Evolutionary conservation across 305 asterid genomes (phyloP).

Genomic region (Solanum chacoense): DNA sequence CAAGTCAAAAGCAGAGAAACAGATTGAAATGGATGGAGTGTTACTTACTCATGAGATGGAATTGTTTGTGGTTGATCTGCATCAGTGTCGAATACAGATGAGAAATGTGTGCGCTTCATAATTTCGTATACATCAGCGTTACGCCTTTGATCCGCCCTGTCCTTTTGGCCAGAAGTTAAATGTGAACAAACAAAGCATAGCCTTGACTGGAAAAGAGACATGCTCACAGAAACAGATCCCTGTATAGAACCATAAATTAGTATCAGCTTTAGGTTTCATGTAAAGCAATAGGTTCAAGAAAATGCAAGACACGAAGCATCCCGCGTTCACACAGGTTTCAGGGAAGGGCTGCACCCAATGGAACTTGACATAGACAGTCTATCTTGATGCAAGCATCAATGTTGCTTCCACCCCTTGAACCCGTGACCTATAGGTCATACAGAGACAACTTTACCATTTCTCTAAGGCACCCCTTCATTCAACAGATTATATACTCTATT

Average conservation of each 20-base stretch:
- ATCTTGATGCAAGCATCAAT: not conserved
- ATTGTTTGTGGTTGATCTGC: conserved; percentile 68
- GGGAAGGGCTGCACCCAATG: not conserved
- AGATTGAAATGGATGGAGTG: not conserved
- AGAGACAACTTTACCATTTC: not conserved
- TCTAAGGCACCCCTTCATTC: not conserved
- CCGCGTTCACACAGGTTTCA: not conserved
- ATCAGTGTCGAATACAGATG: conserved; percentile 41
- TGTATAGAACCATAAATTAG: conserved; percentile 14
- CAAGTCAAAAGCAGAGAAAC: not conserved
- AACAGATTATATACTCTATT: not conserved
- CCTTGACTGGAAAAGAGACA: conserved; percentile 74
- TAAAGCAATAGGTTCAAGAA: not conserved
- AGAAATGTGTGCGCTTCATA: conserved; percentile 63
- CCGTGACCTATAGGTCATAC: not conserved
- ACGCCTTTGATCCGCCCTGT: conserved; percentile 64
- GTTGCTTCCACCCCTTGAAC: not conserved
- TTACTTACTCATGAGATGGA: conserved; percentile 79
- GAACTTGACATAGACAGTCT: not conserved
- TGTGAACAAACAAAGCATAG: conserved; percentile 94
- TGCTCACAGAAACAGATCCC: conserved; percentile 95
- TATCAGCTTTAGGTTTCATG: not conserved
- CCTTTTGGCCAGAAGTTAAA: conserved; percentile 80
- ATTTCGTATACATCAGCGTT: conserved; percentile 75
- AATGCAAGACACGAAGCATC: not conserved